Percentiles rank a stretch among this genome's conserved stretches.
phyloP scores from a whole-genome alignment of 768 basidiomycete genomes.

The Collybia sp. region DNA sequence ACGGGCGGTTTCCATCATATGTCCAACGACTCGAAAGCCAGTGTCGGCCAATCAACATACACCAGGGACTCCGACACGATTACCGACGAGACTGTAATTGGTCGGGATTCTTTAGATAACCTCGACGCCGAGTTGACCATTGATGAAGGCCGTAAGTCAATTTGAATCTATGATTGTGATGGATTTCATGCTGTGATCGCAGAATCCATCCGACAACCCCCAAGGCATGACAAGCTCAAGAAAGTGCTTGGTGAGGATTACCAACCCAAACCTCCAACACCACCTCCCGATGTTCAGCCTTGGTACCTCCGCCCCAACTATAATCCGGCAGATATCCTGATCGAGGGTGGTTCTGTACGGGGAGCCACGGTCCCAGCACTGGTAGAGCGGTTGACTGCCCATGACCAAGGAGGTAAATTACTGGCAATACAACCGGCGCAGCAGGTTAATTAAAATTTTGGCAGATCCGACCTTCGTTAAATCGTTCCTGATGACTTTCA shows the following conservation, averaged over 20 bases:
- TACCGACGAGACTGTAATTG: no score
- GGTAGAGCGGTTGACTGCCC: conserved; percentile 86
- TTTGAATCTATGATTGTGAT: no score
- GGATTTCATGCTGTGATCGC: no score
- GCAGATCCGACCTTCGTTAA: conserved; percentile 76
- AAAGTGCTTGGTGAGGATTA: conserved; percentile 58
- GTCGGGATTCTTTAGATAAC: conserved; percentile 4
- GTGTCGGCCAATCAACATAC: no score
- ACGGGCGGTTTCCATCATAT: no score
- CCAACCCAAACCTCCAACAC: not conserved
- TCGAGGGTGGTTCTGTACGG: conserved; percentile 81
- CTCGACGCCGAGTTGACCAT: conserved; percentile 3
- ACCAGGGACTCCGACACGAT: no score
- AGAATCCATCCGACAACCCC: conserved; percentile 27
- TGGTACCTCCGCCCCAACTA: conserved; percentile 88
- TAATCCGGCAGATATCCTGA: conserved; percentile 72
- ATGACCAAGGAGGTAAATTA: conserved; percentile 78
- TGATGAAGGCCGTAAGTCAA: no score
- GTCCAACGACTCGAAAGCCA: no score
- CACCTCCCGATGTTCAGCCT: conserved; percentile 38
- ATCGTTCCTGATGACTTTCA: conserved; percentile 94
- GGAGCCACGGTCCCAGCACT: conserved; percentile 86
- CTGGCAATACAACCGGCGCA: conserved; percentile 1
- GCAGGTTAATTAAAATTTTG: conserved; percentile 3
- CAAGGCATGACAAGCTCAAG: conserved; percentile 51